Conservation (phyloP, 345 rosid genomes). For the Kandelia obovata region DNA sequence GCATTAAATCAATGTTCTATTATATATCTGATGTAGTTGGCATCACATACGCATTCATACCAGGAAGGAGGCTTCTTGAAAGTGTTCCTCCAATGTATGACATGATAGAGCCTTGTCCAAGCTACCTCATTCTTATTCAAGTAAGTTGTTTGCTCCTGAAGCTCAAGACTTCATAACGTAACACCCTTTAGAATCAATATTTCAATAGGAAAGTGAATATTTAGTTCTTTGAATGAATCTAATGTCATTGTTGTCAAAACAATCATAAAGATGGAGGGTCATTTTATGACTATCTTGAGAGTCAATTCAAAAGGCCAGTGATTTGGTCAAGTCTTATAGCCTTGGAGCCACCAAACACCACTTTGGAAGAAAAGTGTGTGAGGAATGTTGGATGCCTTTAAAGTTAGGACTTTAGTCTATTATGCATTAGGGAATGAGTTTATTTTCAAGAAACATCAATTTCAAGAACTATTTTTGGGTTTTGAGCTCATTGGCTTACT, state of each 20-base stretch:
- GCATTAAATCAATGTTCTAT: slow-evolving; percentile 24
- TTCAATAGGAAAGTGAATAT: slow-evolving; percentile 20
- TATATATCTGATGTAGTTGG: slow-evolving; percentile 20
- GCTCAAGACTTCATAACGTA: slow-evolving; percentile 6
- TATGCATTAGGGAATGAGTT: slow-evolving; percentile 45
- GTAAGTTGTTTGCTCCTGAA: slow-evolving; percentile 34
- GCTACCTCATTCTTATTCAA: slow-evolving; percentile 28
- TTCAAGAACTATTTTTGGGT: slow-evolving; percentile 38
- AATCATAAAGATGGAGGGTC: slow-evolving; percentile 36
- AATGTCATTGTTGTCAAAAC: slow-evolving; percentile 33
- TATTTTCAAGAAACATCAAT: slow-evolving; percentile 19
- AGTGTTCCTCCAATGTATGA: slow-evolving; percentile 16
- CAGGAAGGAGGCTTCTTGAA: slow-evolving; percentile 12
- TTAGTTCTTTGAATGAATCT: slow-evolving; percentile 6
- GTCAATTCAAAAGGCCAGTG: slow-evolving; percentile 31
- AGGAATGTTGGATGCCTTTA: slow-evolving; percentile 10
- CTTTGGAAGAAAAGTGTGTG: slow-evolving; percentile 22
- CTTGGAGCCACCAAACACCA: slow-evolving; percentile 18
- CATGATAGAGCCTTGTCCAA: slow-evolving; percentile 20
- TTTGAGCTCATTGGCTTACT: slow-evolving; percentile 21
- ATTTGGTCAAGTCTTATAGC: slow-evolving; percentile 34
- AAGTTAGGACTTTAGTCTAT: slow-evolving; percentile 19
- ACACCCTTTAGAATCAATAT: slow-evolving; percentile 8
- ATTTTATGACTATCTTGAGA: slow-evolving; percentile 23
- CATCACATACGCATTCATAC: slow-evolving; percentile 20